Evolutionary conservation across 2,329 filamentous ascomycete genomes (phyloP), one percentile per base, ranked within the genome.

Genomic region (Mollisiaceae sp.): DNA sequence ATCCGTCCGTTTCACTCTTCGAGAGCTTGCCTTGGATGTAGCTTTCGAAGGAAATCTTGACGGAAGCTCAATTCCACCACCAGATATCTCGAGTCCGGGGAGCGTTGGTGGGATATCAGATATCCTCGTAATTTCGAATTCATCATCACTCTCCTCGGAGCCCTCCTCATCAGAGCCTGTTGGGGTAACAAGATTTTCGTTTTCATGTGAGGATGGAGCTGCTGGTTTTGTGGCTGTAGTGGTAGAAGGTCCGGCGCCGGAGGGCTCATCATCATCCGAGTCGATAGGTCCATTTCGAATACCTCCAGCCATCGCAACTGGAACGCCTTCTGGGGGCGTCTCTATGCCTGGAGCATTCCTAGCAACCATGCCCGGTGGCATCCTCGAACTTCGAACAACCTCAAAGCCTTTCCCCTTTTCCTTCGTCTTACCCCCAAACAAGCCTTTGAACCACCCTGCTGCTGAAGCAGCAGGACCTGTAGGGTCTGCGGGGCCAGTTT

Each of bases 361-460:
- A 63, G 74, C 52, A 74, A 81, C 85, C 82, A 93, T 91, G 65
- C 89, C 89, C 8, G 91, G 90, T 2, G 93, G 93, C 81, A 95
- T 93, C 63, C 94, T 87, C 8, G 93, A 87, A 76, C 94, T 97
- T 73, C 95, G 84, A 18, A 99, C 94, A 5, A 99, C 95, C 77
- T 98, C 95, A 71, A 99, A 99, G 0, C 95, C 95, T 78, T 98
- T 98, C 70, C 90, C 90, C 78, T 96, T 97, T 70, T 97, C 94
- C 75, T 97, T 97, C 8, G 89, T 93, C 79, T 96, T 97, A 18
- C 90, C 91, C 14, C 89, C 89, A 65, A 97, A 86, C 6, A 97
- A 76, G 60, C 84, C 86, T 71, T 92, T 90, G 77, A 98, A 87
- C 93, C 94, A 99, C 4, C 93, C 92, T 0, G 91, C 91, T 0